Percentiles rank a stretch among this genome's conserved stretches.
Evolutionary conservation across 163 green algal genomes (phyloP).

Genomic region (Scenedesmus sp.): DNA sequence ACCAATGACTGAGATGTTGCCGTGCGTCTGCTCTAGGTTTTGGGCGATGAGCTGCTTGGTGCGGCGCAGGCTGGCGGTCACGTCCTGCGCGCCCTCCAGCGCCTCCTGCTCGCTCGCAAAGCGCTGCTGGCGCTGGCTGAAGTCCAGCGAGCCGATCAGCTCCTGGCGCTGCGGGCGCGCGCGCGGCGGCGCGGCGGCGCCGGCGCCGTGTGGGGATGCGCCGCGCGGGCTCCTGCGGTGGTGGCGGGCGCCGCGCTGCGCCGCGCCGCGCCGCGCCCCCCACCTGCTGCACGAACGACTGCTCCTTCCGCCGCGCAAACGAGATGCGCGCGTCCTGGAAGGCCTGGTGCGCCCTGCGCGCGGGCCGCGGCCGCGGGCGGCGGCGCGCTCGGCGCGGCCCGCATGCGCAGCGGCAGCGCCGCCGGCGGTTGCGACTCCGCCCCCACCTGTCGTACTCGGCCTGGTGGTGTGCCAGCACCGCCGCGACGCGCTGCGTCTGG

Average conservation of each 20-base stretch:
- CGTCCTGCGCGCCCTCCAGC: conserved; percentile 53
- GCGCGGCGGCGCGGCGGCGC: background rate
- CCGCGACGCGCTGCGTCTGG: conserved; percentile 41
- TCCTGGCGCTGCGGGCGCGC: conserved; percentile 59
- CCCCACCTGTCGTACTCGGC: conserved; percentile 47
- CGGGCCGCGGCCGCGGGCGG: too few species aligned
- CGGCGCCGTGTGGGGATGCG: background rate
- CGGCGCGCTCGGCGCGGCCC: too few species aligned
- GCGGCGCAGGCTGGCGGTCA: conserved; percentile 73
- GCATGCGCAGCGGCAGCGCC: background rate
- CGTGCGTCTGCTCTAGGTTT: conserved; percentile 76
- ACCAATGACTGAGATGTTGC: conserved; percentile 79
- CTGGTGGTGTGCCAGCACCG: conserved; percentile 52
- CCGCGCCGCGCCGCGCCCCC: background rate
- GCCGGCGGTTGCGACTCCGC: background rate
- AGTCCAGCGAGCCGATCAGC: conserved; percentile 64
- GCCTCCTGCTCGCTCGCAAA: conserved; percentile 60
- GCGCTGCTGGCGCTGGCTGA: conserved; percentile 50
- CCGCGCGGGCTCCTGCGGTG: background rate
- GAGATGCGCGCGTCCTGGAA: conserved; percentile 9
- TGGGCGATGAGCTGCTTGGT: conserved; percentile 70
- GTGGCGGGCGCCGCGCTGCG: background rate
- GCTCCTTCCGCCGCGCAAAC: conserved; percentile 19
- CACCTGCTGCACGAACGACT: conserved; percentile 38
- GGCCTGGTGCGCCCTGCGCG: conserved; percentile 13